Base-by-base conservation (phyloP, 148 eudicot species). In the Nyssa sinensis region DNA sequence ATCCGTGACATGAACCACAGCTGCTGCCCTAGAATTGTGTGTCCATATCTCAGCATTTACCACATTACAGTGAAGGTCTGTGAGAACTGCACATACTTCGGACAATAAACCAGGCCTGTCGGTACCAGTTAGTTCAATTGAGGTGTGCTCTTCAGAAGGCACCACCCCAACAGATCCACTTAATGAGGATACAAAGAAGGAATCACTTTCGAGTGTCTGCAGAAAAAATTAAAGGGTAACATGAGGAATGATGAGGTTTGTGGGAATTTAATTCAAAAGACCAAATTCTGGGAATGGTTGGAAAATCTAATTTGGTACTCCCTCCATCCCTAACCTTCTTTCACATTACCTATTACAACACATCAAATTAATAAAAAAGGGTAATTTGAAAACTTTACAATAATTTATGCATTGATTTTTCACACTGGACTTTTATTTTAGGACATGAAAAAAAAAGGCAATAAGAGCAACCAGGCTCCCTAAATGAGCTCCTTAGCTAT, bases 1-100 rank as follows among this genome's bases (percentile, higher is more conserved):
- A 78, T 91, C 95, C 13, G 90, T 91, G 53, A 94, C 93, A 57
- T 86, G 87, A 49, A 92, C 89, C 30, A 94, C 95, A 2, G 95
- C 94, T 64, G 98, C 97, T 29, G 91, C 93, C 60, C 98, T 86
- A 31, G 89, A 79, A 74, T 88, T 94, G 80, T 94, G 98, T 2
- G 98, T 94, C 98, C 98, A 94, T 80, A 91, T 86, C 83, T 89
- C 93, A 2, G 93, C 97, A 73, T 80, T 86, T 5, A 88, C 92
- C 41, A 91, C 90, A 34, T 89, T 89, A 66, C 93, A 91, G 77
- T 75, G 83, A 49, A 89, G 93, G 72, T 83, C 82, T 28, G 86
- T 65, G 21, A 91, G 90, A 77, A 89, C 93, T 24, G 97, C 93
- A 79, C 85, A 91, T 5, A 91, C 87, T 85, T 91, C 97, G 28